Evolutionary conservation across 768 basidiomycete genomes (phyloP).

Genomic region (Pholiota conissans): DNA sequence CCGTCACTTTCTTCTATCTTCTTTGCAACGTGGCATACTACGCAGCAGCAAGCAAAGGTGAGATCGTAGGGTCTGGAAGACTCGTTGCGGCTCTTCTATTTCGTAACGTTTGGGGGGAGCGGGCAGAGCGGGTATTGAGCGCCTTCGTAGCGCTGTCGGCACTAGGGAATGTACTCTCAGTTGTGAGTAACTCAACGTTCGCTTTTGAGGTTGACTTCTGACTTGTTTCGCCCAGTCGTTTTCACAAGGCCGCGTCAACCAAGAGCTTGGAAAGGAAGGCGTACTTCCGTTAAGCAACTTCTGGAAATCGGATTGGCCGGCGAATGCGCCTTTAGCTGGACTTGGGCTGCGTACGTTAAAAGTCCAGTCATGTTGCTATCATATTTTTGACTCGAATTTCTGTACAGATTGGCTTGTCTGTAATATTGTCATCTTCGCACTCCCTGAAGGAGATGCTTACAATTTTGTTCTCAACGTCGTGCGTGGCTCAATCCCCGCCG

Average conservation of each 20-base stretch:
- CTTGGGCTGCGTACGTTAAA: conserved; percentile 45
- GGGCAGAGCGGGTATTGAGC: conserved; percentile 36
- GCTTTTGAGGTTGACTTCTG: conserved; percentile 20
- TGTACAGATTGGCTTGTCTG: conserved; percentile 36
- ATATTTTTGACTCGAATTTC: background rate
- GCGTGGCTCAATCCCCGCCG: conserved; percentile 17
- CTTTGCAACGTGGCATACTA: conserved; percentile 68
- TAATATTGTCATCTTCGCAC: conserved; percentile 33
- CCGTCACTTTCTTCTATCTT: conserved; percentile 57
- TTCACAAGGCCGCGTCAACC: conserved; percentile 47
- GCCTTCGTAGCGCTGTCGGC: conserved; percentile 52
- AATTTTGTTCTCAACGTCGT: conserved; percentile 60
- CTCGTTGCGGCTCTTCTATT: conserved; percentile 69
- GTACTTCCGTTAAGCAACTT: conserved; percentile 59
- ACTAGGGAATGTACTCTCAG: conserved; percentile 57
- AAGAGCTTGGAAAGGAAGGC: conserved; percentile 63
- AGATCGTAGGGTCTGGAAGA: conserved; percentile 57
- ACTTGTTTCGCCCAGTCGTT: conserved; percentile 17
- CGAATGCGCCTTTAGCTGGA: conserved; percentile 58
- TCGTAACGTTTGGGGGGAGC: conserved; percentile 59
- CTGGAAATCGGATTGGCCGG: conserved; percentile 63
- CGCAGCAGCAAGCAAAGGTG: conserved; percentile 62
- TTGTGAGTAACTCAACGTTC: conserved; percentile 36
- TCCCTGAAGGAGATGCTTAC: conserved; percentile 68
- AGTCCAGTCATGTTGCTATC: background rate